phyloP scores from a whole-genome alignment of 257 asterid species.

The Coffea canephora region DNA sequence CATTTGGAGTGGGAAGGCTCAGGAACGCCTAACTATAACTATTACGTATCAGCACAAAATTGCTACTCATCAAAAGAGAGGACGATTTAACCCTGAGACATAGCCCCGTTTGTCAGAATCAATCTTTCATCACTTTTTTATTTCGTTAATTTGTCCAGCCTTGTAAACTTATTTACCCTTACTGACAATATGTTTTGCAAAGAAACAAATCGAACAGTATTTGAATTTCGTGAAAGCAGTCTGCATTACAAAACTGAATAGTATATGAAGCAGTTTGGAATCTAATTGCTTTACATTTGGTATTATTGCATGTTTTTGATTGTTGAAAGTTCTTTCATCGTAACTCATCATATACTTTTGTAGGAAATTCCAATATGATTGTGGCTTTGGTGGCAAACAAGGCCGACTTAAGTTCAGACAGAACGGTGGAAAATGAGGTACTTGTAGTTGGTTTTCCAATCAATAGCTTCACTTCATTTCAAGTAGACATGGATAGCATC shows the following conservation, averaged over 20 bases:
- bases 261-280: neutral
- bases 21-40: too few species aligned
- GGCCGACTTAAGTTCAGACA: constrained; percentile 25
- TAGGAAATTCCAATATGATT: constrained; percentile 28
- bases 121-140: too few species aligned
- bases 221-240: neutral
- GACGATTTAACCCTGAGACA: neutral
- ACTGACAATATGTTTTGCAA: neutral
- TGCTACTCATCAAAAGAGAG: too few species aligned
- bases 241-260: neutral
- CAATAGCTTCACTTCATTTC: neutral
- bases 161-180: too few species aligned
- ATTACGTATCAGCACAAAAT: too few species aligned
- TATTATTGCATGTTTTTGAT: neutral
- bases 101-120: neutral
- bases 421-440: constrained; percentile 33
- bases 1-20: too few species aligned
- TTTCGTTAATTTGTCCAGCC: too few species aligned
- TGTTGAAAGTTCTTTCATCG: neutral
- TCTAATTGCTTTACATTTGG: neutral
- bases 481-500: neutral
- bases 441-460: neutral
- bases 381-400: constrained; percentile 36
- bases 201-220: neutral
- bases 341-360: neutral